Evolutionary conservation across 108 stramenopile species (phyloP).

Genomic region (Parmales sp.): DNA sequence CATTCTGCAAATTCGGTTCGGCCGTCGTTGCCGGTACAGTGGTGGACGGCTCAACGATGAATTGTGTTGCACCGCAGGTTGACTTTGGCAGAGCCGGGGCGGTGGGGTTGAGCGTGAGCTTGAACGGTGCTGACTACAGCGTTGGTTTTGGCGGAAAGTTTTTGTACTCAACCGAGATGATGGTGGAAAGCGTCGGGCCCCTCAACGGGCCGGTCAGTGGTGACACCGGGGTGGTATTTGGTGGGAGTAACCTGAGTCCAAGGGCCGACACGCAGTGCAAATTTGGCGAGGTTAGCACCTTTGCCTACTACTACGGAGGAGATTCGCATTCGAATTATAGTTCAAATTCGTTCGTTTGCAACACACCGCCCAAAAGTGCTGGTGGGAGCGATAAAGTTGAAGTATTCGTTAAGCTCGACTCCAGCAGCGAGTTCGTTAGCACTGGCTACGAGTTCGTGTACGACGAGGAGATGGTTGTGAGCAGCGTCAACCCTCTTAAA

Average conservation of each 20-base stretch:
- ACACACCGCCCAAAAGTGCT: too few species aligned
- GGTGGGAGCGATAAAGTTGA: too few species aligned
- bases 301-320: slow-evolving; percentile 7
- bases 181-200: neutral
- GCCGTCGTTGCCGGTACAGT: neutral
- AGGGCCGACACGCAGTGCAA: slow-evolving; percentile 8
- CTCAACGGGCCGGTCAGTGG: neutral
- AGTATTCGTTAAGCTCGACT: neutral
- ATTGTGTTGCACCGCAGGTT: neutral
- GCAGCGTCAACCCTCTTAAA: neutral
- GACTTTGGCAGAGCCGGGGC: too few species aligned
- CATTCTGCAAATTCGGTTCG: slow-evolving; percentile 5
- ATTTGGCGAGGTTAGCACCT: neutral
- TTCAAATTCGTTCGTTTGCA: too few species aligned
- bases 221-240: neutral
- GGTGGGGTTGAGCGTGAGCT: neutral
- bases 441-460: neutral
- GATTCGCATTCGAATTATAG: too few species aligned
- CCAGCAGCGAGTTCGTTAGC: neutral
- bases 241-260: neutral
- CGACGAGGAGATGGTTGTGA: neutral
- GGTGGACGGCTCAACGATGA: neutral
- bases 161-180: neutral
- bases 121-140: slow-evolving; percentile 1
- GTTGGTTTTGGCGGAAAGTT: too few species aligned